Conservation (phyloP, 116 monocot species). For the Zostera marina region DNA sequence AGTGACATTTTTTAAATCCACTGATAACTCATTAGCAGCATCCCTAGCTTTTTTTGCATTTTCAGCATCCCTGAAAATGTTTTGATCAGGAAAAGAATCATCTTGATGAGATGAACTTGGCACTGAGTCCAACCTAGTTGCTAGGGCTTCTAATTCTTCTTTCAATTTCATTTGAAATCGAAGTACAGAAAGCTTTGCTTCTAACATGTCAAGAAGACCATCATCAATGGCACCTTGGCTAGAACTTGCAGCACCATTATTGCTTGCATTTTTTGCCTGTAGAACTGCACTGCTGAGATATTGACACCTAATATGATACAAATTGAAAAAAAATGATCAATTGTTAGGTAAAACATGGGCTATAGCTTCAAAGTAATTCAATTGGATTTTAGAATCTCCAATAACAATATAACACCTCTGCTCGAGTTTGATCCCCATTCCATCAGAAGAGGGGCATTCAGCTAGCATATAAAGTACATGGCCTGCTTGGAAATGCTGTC, state of each 20-base stretch:
- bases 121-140: slow-evolving; percentile 24
- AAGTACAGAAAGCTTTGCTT: slow-evolving; percentile 87
- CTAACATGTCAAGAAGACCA: slow-evolving; percentile 73
- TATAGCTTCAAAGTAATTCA: no score
- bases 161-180: slow-evolving; percentile 88
- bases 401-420: slow-evolving; percentile 60
- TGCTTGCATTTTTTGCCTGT: slow-evolving; percentile 77
- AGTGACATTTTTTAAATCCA: slow-evolving; percentile 85
- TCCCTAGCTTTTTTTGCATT: slow-evolving; percentile 36
- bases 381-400: background rate
- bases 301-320: slow-evolving; percentile 34
- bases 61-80: slow-evolving; percentile 22
- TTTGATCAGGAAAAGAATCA: slow-evolving; percentile 28
- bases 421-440: slow-evolving; percentile 45
- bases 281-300: slow-evolving; percentile 92
- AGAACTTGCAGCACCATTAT: slow-evolving; percentile 12
- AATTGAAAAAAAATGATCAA: background rate
- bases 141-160: slow-evolving; percentile 56
- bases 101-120: slow-evolving; percentile 20
- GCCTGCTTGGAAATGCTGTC: slow-evolving; percentile 76
- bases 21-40: slow-evolving; percentile 67
- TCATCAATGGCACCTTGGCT: slow-evolving; percentile 38
- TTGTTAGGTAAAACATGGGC: background rate
- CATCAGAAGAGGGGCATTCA: slow-evolving; percentile 54
- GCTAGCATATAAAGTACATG: slow-evolving; percentile 72